phyloP scores from a whole-genome alignment of 345 rosid genomes.

The Reutealis trisperma region DNA sequence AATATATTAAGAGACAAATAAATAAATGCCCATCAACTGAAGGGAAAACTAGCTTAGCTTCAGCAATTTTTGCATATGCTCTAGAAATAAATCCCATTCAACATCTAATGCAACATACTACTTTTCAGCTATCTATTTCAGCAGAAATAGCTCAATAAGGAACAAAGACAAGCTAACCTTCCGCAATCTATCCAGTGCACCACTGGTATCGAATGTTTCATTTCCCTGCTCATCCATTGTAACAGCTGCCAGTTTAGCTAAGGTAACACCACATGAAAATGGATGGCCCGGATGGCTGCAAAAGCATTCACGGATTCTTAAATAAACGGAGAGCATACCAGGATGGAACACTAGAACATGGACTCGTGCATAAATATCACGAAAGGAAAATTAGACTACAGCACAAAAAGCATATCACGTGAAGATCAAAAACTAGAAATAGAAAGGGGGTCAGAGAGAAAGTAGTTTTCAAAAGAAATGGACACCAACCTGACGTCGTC shows the following conservation, averaged over 20 bases:
- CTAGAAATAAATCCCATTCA: too few relatives aligned
- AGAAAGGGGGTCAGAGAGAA: not conserved
- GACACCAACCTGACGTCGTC: constrained; percentile 75
- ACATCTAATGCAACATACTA: not conserved
- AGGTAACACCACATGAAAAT: constrained; percentile 85
- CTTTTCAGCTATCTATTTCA: constrained; percentile 16
- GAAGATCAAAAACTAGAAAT: constrained; percentile 4
- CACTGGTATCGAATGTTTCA: constrained; percentile 97
- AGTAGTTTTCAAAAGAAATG: constrained; percentile 13
- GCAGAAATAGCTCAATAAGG: constrained; percentile 21
- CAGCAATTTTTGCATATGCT: not conserved
- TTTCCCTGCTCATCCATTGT: constrained; percentile 96
- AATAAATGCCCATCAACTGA: not conserved
- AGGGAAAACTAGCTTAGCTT: not conserved
- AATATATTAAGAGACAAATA: not conserved
- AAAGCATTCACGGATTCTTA: constrained; percentile 14
- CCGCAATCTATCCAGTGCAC: constrained; percentile 89
- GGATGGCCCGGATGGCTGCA: constrained; percentile 86
- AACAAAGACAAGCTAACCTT: constrained; percentile 60
- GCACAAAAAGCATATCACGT: not conserved
- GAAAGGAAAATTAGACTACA: not conserved
- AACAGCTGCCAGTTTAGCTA: constrained; percentile 98
- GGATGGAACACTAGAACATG: not conserved
- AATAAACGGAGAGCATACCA: constrained; percentile 24
- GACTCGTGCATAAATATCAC: not conserved